Evolutionary conservation across 495 filamentous ascomycete genomes (phyloP), one percentile per base, ranked within the genome.

Genomic region (Pseudoneurospora amorphoporcata): DNA sequence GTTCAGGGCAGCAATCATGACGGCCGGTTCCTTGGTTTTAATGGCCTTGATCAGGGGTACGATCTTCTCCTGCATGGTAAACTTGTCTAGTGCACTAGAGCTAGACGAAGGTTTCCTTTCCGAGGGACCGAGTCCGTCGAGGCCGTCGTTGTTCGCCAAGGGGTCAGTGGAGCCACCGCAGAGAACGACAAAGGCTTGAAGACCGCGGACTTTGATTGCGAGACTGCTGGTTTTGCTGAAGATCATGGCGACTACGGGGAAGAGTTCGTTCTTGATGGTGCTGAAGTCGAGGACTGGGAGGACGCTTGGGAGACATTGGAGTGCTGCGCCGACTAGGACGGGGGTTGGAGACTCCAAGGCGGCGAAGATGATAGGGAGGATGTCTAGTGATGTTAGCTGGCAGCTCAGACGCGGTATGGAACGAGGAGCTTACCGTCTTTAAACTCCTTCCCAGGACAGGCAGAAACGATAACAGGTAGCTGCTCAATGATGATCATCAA

Each of bases 1-100:
- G 37, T 89, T 88, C 23, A 98, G 85, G 0, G 94, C 92, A 1
- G 95, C 94, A 88, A 98, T 95, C 92, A 97, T 97, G 3, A 99
- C 95, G 3, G 93, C 94, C 0, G 95, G 95, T 77, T 99, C 95
- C 77, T 96, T 98, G 0, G 95, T 99, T 79, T 98, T 98, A 80
- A 99, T 98, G 1, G 84, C 93, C 77, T 92, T 94, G 70, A 99
- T 86, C 5, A 97, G 84, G 1, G 95, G 95, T 4, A 98, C 87
- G 17, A 99, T 90, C 81, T 97, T 98, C 79, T 98, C 95, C 78
- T 99, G 96, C 76, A 98, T 92, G 2, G 95, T 98, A 76, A 94
- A 97, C 79, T 98, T 98, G 81, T 99, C 95, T 40, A 99, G 84
- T 19, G 94, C 94, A 19, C 78, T 87, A 2, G 93, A 92, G 3